Base-by-base conservation (phyloP, 148 eudicot genomes). In the Nepenthes mirabilis region DNA sequence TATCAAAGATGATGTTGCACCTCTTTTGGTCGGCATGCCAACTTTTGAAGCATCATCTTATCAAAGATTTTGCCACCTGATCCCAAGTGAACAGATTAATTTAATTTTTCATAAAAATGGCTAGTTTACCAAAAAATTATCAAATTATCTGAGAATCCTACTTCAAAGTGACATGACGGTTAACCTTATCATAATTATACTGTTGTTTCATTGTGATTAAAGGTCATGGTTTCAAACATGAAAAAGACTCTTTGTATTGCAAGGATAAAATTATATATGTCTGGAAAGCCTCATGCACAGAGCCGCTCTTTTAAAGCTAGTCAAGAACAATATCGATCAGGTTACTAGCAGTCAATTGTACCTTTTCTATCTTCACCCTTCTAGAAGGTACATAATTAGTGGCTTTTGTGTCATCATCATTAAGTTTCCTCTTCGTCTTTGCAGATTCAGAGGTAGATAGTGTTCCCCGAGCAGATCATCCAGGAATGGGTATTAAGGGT, bases 331-430 rank as follows among this genome's bases (percentile, higher is more conserved):
- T 60, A 47, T 36, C 10, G 36, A 9, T 11, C 33, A 37, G 2
- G 11, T 35, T 37, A 14, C 14, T 62, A 47, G 49, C 65, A 62
- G 43, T 3, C 40, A 58, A 57, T 43, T 4, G 45, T 75, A 91
- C 97, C 76, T 61, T 85, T 82, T 91, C 96, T 47, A 85, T 76
- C 77, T 91, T 91, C 14, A 77, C 85, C 77, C 88, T 91, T 75
- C 88, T 91, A 32, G 72, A 50, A 65, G 88, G 7, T 12, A 32
- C 81, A 59, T 56, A 68, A 64, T 57, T 79, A 60, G 77, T 64
- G 61, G 87, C 12, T 74, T 83, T 88, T 51, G 79, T 54, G 60
- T 85, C 93, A 37, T 91, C 98, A 1, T 73, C 80, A 57, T 65
- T 82, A 34, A 32, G 33, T 72, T 91, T 88, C 57, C 98, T 83